Percentiles rank a stretch among this genome's conserved stretches.
phyloP scores from a whole-genome alignment of 1,139 yeast genomes.

The Geotrichum cucujoidarum region DNA sequence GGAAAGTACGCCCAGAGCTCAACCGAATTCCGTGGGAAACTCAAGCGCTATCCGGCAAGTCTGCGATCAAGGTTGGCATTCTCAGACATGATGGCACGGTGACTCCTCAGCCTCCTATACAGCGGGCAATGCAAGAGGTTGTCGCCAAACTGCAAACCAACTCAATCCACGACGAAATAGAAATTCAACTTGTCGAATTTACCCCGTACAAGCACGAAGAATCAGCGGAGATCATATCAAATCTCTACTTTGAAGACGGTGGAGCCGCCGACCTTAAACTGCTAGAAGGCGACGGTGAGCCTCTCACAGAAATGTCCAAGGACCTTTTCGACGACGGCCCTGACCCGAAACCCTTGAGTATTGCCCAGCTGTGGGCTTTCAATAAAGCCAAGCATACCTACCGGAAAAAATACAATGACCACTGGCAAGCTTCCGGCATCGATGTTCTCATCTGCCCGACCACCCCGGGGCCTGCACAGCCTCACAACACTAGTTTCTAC shows the following conservation, averaged over 20 bases:
- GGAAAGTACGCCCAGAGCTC: slow-evolving; percentile 50
- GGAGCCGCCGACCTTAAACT: slow-evolving; percentile 39
- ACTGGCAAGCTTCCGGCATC: slow-evolving; percentile 49
- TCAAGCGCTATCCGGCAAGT: slow-evolving; percentile 32
- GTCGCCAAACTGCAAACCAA: slow-evolving; percentile 31
- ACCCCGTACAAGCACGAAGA: slow-evolving; percentile 39
- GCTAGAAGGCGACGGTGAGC: slow-evolving; percentile 45
- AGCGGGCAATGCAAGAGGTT: slow-evolving; percentile 40
- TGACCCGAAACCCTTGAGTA: slow-evolving; percentile 24
- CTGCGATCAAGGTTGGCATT: slow-evolving; percentile 37
- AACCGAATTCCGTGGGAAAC: slow-evolving; percentile 48
- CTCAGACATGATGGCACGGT: slow-evolving; percentile 36
- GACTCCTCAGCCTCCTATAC: slow-evolving; percentile 49
- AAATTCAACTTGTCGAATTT: slow-evolving; percentile 43
- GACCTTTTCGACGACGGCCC: slow-evolving; percentile 19
- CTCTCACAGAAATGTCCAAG: slow-evolving; percentile 33
- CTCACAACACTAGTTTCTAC: slow-evolving; percentile 56
- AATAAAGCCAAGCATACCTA: slow-evolving; percentile 33
- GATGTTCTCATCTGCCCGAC: slow-evolving; percentile 68
- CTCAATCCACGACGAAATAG: slow-evolving; percentile 24
- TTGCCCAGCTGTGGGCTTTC: slow-evolving; percentile 38
- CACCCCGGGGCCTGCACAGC: slow-evolving; percentile 69
- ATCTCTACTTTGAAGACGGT: slow-evolving; percentile 48
- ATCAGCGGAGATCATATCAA: slow-evolving; percentile 39
- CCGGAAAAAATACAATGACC: slow-evolving; percentile 35